Conservation (phyloP, 2,329 filamentous ascomycete genomes). For the Diaporthe longicolla region DNA sequence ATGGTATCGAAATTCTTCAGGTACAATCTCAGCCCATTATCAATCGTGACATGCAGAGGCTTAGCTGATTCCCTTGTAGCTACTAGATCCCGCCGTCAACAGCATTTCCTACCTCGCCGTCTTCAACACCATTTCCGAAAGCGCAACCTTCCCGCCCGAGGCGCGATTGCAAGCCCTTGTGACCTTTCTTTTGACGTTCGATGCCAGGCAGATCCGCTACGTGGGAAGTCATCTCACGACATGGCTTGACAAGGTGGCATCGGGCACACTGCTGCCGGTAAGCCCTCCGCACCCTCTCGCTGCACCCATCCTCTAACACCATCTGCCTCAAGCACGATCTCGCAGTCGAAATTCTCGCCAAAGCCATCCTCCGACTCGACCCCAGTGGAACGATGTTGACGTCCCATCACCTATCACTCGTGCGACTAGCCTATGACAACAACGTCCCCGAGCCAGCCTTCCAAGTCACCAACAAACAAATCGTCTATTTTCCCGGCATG, state of each 20-base stretch:
- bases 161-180: constrained; percentile 49
- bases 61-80: constrained; percentile 49
- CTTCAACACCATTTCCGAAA: constrained; percentile 57
- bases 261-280: constrained; percentile 60
- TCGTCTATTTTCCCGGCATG: constrained; percentile 74
- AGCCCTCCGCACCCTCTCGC: constrained; percentile 35
- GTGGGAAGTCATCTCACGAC: constrained; percentile 59
- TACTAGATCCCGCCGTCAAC: constrained; percentile 62
- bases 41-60: background rate
- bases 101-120: constrained; percentile 67
- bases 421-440: constrained; percentile 71
- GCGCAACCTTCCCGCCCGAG: constrained; percentile 48
- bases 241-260: constrained; percentile 59
- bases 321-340: constrained; percentile 57
- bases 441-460: constrained; percentile 68
- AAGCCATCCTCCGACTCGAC: constrained; percentile 76
- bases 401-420: constrained; percentile 70
- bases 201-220: constrained; percentile 67
- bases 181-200: constrained; percentile 65
- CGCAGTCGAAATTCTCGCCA: constrained; percentile 60
- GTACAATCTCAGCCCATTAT: constrained; percentile 48
- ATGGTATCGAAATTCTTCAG: constrained; percentile 58
- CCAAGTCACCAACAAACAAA: constrained; percentile 73
- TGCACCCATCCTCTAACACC: background rate
- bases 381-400: constrained; percentile 77